phyloP scores from a whole-genome alignment of 139 green algal species.

The Chlamydomonas schloesseri region DNA sequence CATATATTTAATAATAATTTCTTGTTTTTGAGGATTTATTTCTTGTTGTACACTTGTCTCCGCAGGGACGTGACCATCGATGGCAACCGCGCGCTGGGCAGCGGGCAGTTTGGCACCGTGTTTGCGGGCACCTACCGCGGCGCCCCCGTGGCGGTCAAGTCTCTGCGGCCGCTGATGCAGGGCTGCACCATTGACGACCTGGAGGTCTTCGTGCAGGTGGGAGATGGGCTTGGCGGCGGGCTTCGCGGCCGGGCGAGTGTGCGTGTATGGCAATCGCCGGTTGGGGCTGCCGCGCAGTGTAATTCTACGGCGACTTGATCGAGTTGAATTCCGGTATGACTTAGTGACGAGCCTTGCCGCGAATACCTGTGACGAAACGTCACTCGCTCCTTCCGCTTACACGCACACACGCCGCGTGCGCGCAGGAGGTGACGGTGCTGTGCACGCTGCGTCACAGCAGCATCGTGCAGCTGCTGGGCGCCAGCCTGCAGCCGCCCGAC shows the following conservation, averaged over 20 bases:
- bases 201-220: conserved; percentile 39
- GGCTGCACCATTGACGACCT: conserved; percentile 14
- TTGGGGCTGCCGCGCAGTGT: no score
- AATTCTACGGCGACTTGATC: no score
- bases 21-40: background rate
- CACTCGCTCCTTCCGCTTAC: no score
- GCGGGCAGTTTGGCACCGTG: conserved; percentile 24
- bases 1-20: no score
- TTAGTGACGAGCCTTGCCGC: no score
- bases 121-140: conserved; percentile 18
- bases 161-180: conserved; percentile 25
- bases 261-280: no score
- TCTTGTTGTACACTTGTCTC: background rate
- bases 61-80: conserved; percentile 7
- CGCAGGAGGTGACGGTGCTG: conserved; percentile 45
- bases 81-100: background rate
- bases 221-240: no score
- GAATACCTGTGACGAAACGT: no score
- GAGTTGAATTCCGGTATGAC: no score
- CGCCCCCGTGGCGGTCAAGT: conserved; percentile 24
- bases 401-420: background rate
- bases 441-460: conserved; percentile 55
- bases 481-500: conserved; percentile 49
- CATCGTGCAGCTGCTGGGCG: conserved; percentile 61
- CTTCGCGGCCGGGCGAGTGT: no score